A percentile compares a stretch with the other conserved stretches of the same genome.
Evolutionary conservation across 768 basidiomycete species (phyloP).

Genomic region (Macrolepiota dolichaula): DNA sequence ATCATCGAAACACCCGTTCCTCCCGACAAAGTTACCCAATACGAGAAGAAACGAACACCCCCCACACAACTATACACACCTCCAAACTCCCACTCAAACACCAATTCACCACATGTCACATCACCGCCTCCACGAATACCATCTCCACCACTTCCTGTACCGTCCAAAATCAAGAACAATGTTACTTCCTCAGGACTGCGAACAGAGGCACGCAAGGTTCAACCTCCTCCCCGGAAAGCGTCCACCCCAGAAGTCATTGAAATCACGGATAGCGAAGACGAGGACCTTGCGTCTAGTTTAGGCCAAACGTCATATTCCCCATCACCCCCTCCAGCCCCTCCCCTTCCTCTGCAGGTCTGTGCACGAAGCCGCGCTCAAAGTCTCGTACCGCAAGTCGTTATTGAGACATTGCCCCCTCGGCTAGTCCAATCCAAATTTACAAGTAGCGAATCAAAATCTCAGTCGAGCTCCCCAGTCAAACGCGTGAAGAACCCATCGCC

Average conservation of each 20-base stretch:
- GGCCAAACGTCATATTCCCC: background rate
- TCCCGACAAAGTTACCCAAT: background rate
- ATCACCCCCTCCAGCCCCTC: background rate
- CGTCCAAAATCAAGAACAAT: background rate
- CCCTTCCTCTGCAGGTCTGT: background rate
- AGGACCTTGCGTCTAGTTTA: background rate
- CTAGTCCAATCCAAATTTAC: background rate
- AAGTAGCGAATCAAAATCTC: background rate
- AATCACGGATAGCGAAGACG: background rate
- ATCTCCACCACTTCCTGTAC: background rate
- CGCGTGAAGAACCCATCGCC: background rate
- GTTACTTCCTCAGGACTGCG: background rate
- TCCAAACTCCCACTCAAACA: conserved; percentile 27
- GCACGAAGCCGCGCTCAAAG: background rate
- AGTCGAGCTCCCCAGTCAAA: background rate
- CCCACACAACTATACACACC: conserved; percentile 35
- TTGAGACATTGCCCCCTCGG: background rate
- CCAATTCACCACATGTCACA: background rate
- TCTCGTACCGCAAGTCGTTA: conserved; percentile 2
- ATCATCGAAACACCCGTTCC: conserved; percentile 21
- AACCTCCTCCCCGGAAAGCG: background rate
- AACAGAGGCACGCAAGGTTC: background rate
- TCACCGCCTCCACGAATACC: background rate
- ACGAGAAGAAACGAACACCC: background rate
- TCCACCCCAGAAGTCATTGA: conserved; percentile 7